Evolutionary conservation across 1,284 basidiomycete genomes (phyloP), one percentile per base, ranked within the genome.

Genomic region (Trichosporon sp.): DNA sequence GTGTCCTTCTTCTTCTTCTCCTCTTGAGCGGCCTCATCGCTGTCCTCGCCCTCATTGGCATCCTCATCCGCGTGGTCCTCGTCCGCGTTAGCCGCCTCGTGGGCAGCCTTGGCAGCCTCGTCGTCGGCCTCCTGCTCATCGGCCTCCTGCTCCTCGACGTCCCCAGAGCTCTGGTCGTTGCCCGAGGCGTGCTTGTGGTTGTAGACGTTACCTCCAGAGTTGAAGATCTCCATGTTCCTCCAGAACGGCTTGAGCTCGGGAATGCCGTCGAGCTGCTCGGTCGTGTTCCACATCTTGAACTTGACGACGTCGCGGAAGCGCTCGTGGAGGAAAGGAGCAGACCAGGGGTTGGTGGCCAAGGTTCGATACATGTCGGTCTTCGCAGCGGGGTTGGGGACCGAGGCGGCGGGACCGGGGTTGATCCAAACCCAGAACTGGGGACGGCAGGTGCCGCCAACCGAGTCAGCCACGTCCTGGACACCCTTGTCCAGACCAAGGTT

Each of bases 281-380:
- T 93, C 42, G 92, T 93, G 78, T 94, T 93, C 92, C 92, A 94
- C 77, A 93, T 86, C 78, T 90, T 91, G 85, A 94, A 94, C 76
- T 90, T 88, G 79, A 94, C 89, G 21, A 91, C 87, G 70, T 92
- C 89, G 68, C 88, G 86, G 84, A 94, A 93, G 65, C 91, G 86
- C 23, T 87, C 87, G 80, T 94, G 90, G 18, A 94, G 84, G 84
- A 94, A 92, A 0, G 92, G 92, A 2, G 91, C 88, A 1, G 90
- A 88, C 92, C 92, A 94, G 0, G 92, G 91, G 78, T 91, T 94
- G 7, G 86, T 85, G 69, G 88, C 87, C 51, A 94, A 86, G 70
- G 87, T 84, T 18, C 88, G 85, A 77, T 85, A 86, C 88, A 90
- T 89, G 68, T 91, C 89, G n/a, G 82, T 83, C 68, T 87, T 83